A percentile compares a stretch with the other conserved stretches of the same genome.
Evolutionary conservation across 78 protist genomes (phyloP).

Genomic region (Monosiga brevicollis): DNA sequence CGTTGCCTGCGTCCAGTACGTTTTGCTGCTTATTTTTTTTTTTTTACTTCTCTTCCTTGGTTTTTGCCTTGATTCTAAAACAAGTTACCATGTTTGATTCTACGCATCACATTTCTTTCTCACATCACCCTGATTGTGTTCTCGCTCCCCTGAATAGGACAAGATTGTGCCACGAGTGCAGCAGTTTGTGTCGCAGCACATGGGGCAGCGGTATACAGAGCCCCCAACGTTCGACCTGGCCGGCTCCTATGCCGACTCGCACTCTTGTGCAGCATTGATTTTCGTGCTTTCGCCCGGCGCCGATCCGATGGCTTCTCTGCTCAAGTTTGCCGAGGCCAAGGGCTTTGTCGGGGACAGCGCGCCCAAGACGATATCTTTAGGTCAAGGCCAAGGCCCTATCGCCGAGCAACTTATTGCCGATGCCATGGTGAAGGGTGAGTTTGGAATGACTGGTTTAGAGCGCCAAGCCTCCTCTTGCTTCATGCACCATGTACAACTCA

Average conservation of each 20-base stretch:
- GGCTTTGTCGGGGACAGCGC: background rate
- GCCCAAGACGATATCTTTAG: slow-evolving; percentile 17
- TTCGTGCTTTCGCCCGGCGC: slow-evolving; percentile 80
- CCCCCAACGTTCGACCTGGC: slow-evolving; percentile 73
- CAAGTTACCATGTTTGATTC: too few species aligned
- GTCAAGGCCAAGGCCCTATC: slow-evolving; percentile 51
- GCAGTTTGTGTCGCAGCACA: background rate
- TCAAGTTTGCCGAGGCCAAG: background rate
- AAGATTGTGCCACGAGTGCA: slow-evolving; percentile 19
- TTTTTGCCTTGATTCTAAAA: too few species aligned
- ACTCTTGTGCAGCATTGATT: slow-evolving; percentile 50
- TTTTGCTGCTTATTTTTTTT: background rate
- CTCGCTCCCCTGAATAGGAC: slow-evolving; percentile 66
- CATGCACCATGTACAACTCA: too few species aligned
- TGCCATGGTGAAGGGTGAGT: slow-evolving; percentile 32
- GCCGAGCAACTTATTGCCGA: slow-evolving; percentile 23
- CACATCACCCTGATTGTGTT: slow-evolving; percentile 37
- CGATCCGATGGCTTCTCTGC: slow-evolving; percentile 56
- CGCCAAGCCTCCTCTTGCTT: too few species aligned
- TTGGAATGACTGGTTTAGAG: too few species aligned
- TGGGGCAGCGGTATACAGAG: slow-evolving; percentile 52
- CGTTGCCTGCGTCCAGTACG: slow-evolving; percentile 39
- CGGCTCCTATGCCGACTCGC: slow-evolving; percentile 50
- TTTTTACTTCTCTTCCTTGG: background rate
- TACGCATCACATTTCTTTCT: background rate